Percentiles rank a stretch among this genome's conserved stretches.
These are phyloP conservation scores for Gentiana macrophylla DNA, from an alignment of 257 asterid species.

Conservation along the genomic window DNA sequence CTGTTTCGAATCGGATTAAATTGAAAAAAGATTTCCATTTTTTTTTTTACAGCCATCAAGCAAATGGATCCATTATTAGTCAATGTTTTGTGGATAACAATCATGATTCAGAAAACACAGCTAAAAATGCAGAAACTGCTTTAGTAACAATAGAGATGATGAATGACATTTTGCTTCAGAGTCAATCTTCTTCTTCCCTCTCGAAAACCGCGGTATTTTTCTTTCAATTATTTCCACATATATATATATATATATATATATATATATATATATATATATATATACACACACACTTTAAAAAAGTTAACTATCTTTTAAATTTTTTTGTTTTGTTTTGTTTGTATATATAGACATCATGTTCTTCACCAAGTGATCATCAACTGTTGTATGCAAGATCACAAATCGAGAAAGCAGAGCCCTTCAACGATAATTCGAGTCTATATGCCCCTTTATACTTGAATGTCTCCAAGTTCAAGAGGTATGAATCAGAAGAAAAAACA, in stretches of 20 bases:
- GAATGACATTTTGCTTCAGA: conserved; percentile 41
- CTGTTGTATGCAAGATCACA: conserved; percentile 30
- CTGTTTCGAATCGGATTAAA: background rate
- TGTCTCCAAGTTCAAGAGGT: conserved; percentile 46
- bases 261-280: too few species aligned
- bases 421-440: conserved; percentile 17
- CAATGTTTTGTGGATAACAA: background rate
- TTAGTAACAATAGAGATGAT: conserved; percentile 44
- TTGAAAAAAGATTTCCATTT: background rate
- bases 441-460: conserved; percentile 57
- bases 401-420: conserved; percentile 30
- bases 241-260: too few species aligned
- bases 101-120: conserved; percentile 15
- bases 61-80: too few species aligned
- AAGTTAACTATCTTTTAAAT: too few species aligned
- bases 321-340: background rate
- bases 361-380: conserved; percentile 42
- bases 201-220: conserved; percentile 32
- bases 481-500: background rate
- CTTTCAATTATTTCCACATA: background rate
- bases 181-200: conserved; percentile 19
- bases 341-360: conserved; percentile 39
- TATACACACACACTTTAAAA: too few species aligned
- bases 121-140: conserved; percentile 26
- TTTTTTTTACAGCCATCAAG: too few species aligned